These are phyloP conservation scores for Striga hermonthica DNA, from an alignment of 305 asterid species.

Conservation along the genomic window DNA sequence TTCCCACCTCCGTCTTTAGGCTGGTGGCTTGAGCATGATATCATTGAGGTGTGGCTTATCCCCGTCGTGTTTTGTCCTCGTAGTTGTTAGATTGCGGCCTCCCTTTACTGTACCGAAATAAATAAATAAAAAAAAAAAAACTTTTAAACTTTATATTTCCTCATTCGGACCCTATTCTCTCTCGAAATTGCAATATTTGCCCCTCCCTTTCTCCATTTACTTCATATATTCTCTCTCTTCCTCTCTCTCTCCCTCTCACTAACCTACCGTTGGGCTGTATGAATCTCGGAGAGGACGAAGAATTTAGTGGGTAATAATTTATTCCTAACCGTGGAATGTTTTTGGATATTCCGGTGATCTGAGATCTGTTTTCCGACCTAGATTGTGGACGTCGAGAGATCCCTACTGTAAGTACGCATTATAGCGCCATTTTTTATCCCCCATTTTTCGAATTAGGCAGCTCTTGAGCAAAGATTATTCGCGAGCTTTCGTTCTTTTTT, in stretches of 20 bases:
- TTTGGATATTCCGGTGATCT: constrained; percentile 34
- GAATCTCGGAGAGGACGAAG: constrained; percentile 26
- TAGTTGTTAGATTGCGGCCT: too few relatives aligned
- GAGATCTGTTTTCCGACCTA: constrained; percentile 34
- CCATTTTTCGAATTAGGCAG: constrained; percentile 5
- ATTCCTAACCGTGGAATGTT: background rate
- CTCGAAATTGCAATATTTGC: constrained; percentile 38
- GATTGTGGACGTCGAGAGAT: background rate
- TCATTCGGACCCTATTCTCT: constrained; percentile 32
- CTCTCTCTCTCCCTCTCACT: constrained; percentile 32
- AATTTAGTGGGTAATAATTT: background rate
- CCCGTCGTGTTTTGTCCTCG: too few relatives aligned
- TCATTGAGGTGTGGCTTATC: too few relatives aligned
- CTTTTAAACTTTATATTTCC: constrained; percentile 16
- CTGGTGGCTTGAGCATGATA: too few relatives aligned
- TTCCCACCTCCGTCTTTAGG: too few relatives aligned
- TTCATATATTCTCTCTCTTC: constrained; percentile 32
- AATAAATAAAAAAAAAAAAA: too few relatives aligned
- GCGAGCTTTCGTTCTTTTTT: too few relatives aligned
- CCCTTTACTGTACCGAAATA: too few relatives aligned
- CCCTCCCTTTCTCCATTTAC: constrained; percentile 36
- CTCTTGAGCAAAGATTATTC: constrained; percentile 7
- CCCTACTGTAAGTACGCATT: constrained; percentile 30
- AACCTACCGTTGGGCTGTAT: constrained; percentile 29
- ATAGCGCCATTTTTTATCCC: constrained; percentile 17